phyloP scores from a whole-genome alignment of 2,329 filamentous ascomycete genomes.

The Cryphonectria carpinicola region DNA sequence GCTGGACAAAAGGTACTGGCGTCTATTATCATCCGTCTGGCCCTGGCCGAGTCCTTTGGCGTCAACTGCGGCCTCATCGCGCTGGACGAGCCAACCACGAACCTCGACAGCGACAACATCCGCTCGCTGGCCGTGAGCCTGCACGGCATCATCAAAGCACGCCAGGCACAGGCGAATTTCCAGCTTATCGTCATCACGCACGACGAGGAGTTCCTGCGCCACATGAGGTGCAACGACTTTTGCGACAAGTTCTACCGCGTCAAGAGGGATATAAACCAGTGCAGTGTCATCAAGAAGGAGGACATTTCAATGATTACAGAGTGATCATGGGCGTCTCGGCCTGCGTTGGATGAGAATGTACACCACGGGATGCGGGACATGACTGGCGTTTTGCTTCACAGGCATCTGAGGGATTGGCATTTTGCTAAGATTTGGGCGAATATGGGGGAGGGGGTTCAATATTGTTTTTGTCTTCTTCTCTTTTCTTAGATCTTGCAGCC shows the following conservation, averaged over 20 bases:
- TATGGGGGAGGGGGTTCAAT: not conserved
- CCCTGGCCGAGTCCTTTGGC: constrained; percentile 94
- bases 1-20: constrained; percentile 96
- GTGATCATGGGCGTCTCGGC: constrained; percentile 5
- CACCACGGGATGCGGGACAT: not conserved
- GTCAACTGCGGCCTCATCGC: constrained; percentile 95
- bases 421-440: not conserved
- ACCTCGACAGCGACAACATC: constrained; percentile 95
- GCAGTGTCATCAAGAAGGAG: constrained; percentile 80
- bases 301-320: constrained; percentile 57
- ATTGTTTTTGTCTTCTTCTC: not conserved
- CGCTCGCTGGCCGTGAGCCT: constrained; percentile 82
- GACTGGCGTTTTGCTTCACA: not conserved
- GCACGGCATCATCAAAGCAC: constrained; percentile 82
- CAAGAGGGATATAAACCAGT: constrained; percentile 79
- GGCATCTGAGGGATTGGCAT: not conserved
- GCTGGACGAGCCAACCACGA: constrained; percentile 96
- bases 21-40: constrained; percentile 95
- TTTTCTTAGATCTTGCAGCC: not conserved
- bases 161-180: constrained; percentile 89
- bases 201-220: constrained; percentile 91
- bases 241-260: constrained; percentile 91
- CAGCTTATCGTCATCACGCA: constrained; percentile 99
- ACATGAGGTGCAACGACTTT: constrained; percentile 94
- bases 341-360: not conserved